Conservation (phyloP, 2,329 filamentous ascomycete species). For the Aspergillus sclerotialis region DNA sequence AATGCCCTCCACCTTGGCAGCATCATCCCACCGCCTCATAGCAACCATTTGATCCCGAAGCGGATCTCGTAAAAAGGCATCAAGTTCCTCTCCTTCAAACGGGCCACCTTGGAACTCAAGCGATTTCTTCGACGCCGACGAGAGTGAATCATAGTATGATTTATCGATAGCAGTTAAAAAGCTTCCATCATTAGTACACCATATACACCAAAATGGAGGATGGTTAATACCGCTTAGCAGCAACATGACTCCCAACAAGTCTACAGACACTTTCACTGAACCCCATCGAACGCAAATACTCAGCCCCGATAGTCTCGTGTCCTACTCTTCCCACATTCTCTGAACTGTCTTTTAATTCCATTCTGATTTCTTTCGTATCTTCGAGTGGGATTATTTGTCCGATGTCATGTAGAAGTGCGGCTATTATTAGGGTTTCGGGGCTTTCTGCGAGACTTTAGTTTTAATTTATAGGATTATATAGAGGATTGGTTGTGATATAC, state of each 20-base stretch:
- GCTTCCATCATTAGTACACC: slow-evolving; percentile 7
- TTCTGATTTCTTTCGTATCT: slow-evolving; percentile 19
- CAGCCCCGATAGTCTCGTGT: slow-evolving; percentile 33
- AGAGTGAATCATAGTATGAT: slow-evolving; percentile 28
- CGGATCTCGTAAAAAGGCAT: slow-evolving; percentile 23
- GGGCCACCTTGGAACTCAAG: slow-evolving; percentile 33
- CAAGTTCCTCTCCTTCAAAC: slow-evolving; percentile 23
- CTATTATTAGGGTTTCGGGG: slow-evolving; percentile 23
- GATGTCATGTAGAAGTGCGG: slow-evolving; percentile 37
- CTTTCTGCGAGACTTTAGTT: slow-evolving; percentile 8
- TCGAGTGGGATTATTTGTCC: slow-evolving; percentile 35
- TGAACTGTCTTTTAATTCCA: slow-evolving; percentile 17
- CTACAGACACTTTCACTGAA: slow-evolving; percentile 31
- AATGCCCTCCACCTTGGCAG: slow-evolving; percentile 25
- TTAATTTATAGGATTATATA: background rate
- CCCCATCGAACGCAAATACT: slow-evolving; percentile 26
- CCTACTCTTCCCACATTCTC: slow-evolving; percentile 31
- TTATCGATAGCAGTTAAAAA: slow-evolving; percentile 30
- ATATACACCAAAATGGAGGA: background rate
- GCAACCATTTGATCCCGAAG: slow-evolving; percentile 29
- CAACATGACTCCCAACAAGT: slow-evolving; percentile 33
- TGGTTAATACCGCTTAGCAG: slow-evolving; percentile 24
- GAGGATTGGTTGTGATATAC: slow-evolving; percentile 5
- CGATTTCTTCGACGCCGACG: slow-evolving; percentile 30
- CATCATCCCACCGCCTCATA: slow-evolving; percentile 32